These are phyloP conservation scores for Colletotrichum spinosum DNA, from an alignment of 2,329 filamentous ascomycete genomes.

Conservation along the genomic window DNA sequence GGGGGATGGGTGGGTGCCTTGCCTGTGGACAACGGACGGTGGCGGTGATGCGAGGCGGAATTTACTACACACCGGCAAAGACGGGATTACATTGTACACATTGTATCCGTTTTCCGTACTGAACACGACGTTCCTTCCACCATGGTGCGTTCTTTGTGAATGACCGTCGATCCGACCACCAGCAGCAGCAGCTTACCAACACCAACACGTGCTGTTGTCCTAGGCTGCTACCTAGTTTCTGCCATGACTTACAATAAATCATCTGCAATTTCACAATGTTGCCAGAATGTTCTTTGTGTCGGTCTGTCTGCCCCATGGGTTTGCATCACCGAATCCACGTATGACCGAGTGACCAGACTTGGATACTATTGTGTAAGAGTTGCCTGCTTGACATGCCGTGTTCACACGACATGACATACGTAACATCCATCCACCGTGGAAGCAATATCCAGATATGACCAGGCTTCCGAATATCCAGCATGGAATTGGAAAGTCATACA, in stretches of 20 bases:
- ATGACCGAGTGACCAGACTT: slow-evolving; percentile 7
- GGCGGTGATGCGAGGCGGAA: slow-evolving; percentile 30
- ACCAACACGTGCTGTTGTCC: slow-evolving; percentile 9
- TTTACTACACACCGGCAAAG: slow-evolving; percentile 10
- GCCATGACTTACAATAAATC: too few relatives aligned
- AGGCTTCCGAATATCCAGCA: slow-evolving; percentile 14
- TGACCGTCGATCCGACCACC: slow-evolving; percentile 7
- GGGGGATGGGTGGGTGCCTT: slow-evolving; percentile 24
- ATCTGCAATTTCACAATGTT: not conserved
- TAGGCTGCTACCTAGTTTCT: slow-evolving; percentile 5
- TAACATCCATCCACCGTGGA: slow-evolving; percentile 22
- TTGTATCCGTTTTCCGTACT: too few relatives aligned
- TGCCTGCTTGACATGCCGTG: slow-evolving; percentile 32
- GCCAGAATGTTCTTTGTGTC: slow-evolving; percentile 20
- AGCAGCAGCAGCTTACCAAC: slow-evolving; percentile 14
- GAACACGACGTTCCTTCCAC: too few relatives aligned
- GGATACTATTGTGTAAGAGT: slow-evolving; percentile 19
- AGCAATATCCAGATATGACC: slow-evolving; percentile 27
- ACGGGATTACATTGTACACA: not conserved
- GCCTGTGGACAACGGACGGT: slow-evolving; percentile 3
- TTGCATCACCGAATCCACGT: not conserved
- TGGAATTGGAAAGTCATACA: slow-evolving; percentile 26
- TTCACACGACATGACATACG: slow-evolving; percentile 33
- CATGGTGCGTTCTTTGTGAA: not conserved
- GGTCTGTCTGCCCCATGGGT: not conserved